A percentile compares a stretch with the other conserved stretches of the same genome.
Conservation (phyloP, 2,329 filamentous ascomycete genomes). For the Claviceps sorghi region DNA sequence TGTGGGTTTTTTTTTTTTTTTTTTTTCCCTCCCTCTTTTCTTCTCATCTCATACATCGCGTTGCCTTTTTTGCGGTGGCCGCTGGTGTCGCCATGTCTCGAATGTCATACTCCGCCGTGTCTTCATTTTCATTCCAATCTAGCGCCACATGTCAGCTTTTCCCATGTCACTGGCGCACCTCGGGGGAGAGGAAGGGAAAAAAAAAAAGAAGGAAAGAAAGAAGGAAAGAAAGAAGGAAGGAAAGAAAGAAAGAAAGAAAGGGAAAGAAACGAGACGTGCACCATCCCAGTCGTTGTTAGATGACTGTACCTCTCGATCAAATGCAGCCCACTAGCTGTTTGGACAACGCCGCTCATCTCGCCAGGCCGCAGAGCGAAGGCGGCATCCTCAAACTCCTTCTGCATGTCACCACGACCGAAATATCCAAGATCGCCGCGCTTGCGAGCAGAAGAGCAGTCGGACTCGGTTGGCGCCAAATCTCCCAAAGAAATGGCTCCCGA, state of each 20-base stretch:
- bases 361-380: constrained; percentile 81
- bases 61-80: not conserved
- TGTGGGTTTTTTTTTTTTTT: not conserved
- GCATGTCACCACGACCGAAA: constrained; percentile 92
- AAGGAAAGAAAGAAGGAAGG: no score
- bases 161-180: not conserved
- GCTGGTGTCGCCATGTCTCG: not conserved
- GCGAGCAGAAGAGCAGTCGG: constrained; percentile 87
- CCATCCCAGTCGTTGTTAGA: not conserved
- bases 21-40: not conserved
- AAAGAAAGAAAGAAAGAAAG: no score
- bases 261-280: not conserved
- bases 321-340: constrained; percentile 88
- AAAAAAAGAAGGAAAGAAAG: no score
- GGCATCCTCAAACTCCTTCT: constrained; percentile 95
- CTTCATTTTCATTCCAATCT: not conserved
- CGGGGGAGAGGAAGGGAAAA: not conserved
- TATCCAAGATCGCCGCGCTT: constrained; percentile 92
- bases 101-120: not conserved
- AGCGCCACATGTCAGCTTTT: not conserved
- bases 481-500: constrained; percentile 55
- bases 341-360: constrained; percentile 73
- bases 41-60: not conserved
- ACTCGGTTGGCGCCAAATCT: constrained; percentile 76
- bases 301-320: constrained; percentile 72